A percentile compares a stretch with the other conserved stretches of the same genome.
Conservation (phyloP, 768 basidiomycete species). For the Cytidiella melzeri region DNA sequence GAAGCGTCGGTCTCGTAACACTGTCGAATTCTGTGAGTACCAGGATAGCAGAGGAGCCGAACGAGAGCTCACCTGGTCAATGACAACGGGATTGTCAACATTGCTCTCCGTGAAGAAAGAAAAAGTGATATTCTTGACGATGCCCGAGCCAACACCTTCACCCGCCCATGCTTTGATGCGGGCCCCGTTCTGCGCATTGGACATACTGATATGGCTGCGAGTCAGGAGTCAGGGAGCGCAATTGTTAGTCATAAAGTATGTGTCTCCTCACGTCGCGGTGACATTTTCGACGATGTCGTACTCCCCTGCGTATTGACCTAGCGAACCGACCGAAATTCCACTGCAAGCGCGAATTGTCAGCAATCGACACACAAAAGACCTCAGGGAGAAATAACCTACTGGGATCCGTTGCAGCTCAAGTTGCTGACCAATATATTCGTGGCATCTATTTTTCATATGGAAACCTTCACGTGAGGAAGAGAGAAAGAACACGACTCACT, state of each 20-base stretch:
- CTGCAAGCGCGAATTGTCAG: not conserved
- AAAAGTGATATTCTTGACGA: constrained; percentile 53
- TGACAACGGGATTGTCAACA: constrained; percentile 54
- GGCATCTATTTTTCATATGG: constrained; percentile 26
- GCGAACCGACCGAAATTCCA: not conserved
- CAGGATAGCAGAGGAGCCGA: not conserved
- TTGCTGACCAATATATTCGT: constrained; percentile 54
- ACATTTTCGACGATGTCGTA: constrained; percentile 62
- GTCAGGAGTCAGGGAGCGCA: not conserved
- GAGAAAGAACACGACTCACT: constrained; percentile 29
- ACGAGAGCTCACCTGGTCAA: constrained; percentile 52
- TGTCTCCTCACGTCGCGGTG: constrained; percentile 34
- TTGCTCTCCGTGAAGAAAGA: constrained; percentile 43
- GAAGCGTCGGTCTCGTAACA: constrained; percentile 44
- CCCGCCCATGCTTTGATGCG: constrained; percentile 68
- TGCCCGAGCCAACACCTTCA: constrained; percentile 47
- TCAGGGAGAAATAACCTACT: constrained; percentile 46
- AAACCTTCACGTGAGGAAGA: not conserved
- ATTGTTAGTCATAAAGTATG: not conserved
- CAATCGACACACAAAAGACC: constrained; percentile 40
- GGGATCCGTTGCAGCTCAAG: constrained; percentile 51
- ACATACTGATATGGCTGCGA: constrained; percentile 49
- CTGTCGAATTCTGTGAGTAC: constrained; percentile 20
- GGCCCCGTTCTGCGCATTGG: constrained; percentile 59
- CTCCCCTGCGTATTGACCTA: constrained; percentile 26